These are phyloP conservation scores for Globisporangium cylindrosporum DNA, from an alignment of 352 stramenopile genomes.

Conservation along the genomic window DNA sequence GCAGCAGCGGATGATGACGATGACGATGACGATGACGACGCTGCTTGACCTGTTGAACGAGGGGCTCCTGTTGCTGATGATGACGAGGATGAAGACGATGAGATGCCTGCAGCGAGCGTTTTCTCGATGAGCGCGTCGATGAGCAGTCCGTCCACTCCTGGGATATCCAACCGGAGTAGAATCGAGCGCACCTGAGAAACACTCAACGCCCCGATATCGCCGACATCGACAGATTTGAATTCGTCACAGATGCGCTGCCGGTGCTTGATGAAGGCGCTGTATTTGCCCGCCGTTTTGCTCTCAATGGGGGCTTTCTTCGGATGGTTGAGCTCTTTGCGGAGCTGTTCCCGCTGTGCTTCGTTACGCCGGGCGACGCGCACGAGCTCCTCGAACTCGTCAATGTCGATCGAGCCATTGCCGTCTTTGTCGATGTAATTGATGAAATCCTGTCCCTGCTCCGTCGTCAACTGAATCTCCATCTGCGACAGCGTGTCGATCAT, in stretches of 20 bases:
- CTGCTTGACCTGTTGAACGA: background rate
- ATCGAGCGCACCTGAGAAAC: constrained; percentile 43
- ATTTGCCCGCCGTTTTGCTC: constrained; percentile 35
- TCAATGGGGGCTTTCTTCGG: constrained; percentile 26
- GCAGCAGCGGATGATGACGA: background rate
- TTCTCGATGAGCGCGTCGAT: constrained; percentile 49
- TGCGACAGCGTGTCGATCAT: constrained; percentile 84
- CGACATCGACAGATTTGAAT: constrained; percentile 41
- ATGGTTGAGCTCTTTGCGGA: constrained; percentile 62
- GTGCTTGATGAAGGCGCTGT: constrained; percentile 43
- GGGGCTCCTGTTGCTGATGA: background rate
- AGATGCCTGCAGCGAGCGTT: constrained; percentile 17
- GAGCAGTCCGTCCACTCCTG: constrained; percentile 44
- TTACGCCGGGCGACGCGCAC: constrained; percentile 66
- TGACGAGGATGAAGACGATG: background rate
- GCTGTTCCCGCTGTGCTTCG: constrained; percentile 69
- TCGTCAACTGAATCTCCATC: constrained; percentile 79
- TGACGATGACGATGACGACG: background rate
- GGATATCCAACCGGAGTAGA: constrained; percentile 43
- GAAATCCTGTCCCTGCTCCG: constrained; percentile 63
- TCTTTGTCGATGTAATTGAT: constrained; percentile 83
- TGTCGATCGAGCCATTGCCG: constrained; percentile 78
- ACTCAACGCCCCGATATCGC: constrained; percentile 37
- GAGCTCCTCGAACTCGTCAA: constrained; percentile 85
- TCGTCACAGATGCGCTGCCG: constrained; percentile 68